Evolutionary conservation across 768 basidiomycete species (phyloP).

Genomic region (Tulasnella sp.): DNA sequence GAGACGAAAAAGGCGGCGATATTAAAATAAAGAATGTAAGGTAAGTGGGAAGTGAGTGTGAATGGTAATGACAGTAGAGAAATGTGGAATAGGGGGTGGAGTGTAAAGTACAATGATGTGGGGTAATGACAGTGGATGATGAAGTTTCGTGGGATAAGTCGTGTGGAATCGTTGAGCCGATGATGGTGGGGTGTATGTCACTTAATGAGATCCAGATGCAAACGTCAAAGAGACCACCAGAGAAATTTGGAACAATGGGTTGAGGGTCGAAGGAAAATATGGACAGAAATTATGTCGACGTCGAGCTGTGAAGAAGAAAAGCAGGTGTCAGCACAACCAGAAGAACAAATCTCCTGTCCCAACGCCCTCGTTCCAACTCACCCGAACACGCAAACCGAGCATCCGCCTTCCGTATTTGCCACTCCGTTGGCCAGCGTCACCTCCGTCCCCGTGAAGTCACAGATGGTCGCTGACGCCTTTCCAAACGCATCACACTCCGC

Average conservation of each 20-base stretch:
- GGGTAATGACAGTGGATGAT: neutral
- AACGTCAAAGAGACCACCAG: too few species aligned
- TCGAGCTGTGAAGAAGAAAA: neutral
- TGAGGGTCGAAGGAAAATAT: too few species aligned
- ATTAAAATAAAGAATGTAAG: neutral
- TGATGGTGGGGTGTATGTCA: too few species aligned
- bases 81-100: neutral
- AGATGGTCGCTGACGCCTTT: neutral
- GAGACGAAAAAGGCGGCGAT: too few species aligned
- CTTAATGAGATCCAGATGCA: too few species aligned
- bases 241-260: too few species aligned
- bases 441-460: slow-evolving; percentile 5
- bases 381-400: neutral
- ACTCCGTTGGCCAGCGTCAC: neutral
- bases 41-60: neutral
- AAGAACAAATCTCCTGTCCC: neutral
- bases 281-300: too few species aligned
- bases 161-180: too few species aligned
- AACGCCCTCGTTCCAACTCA: neutral
- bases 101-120: neutral
- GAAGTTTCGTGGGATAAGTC: too few species aligned
- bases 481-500: slow-evolving; percentile 1
- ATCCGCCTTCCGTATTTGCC: neutral
- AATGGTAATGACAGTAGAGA: neutral
- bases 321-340: neutral